Percentiles rank a stretch among this genome's conserved stretches.
Conservation (phyloP, 768 basidiomycete species). For the Phaffia tasmanica region DNA sequence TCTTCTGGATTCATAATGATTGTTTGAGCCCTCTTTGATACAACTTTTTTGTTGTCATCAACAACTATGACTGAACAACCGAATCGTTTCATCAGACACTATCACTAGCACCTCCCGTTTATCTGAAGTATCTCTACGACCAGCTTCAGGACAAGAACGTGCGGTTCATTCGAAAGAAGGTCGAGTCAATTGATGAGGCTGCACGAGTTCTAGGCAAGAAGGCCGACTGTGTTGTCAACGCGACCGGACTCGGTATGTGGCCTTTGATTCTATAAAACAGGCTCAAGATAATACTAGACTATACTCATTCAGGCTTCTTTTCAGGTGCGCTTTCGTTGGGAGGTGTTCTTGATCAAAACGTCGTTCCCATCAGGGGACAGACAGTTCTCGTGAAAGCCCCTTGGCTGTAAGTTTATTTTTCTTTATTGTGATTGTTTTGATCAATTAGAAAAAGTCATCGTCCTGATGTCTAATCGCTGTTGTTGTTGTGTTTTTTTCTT, state of each 20-base stretch:
- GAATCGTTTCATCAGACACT: conserved; percentile 6
- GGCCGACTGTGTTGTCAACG: conserved; percentile 47
- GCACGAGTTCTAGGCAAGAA: conserved; percentile 37
- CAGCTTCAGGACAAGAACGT: conserved; percentile 42
- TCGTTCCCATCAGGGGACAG: conserved; percentile 75
- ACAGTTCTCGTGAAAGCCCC: conserved; percentile 65
- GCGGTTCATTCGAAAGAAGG: conserved; percentile 41
- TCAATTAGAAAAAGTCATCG: background rate
- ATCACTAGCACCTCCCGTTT: conserved; percentile 34
- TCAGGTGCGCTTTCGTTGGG: conserved; percentile 59
- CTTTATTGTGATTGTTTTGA: conserved; percentile 2
- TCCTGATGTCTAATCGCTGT: background rate
- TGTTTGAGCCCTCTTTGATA: no score
- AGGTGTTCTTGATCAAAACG: conserved; percentile 63
- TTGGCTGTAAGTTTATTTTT: conserved; percentile 42
- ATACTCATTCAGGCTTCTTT: no score
- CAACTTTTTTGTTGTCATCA: no score
- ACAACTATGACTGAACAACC: background rate
- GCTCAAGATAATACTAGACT: background rate
- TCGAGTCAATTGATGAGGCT: conserved; percentile 45
- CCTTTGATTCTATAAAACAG: background rate
- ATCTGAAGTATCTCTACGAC: conserved; percentile 46
- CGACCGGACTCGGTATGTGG: conserved; percentile 45
- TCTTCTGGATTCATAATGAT: no score
- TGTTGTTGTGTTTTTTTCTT: background rate